phyloP scores from a whole-genome alignment of 352 stramenopile species.

The Pythium grandisporangium region DNA sequence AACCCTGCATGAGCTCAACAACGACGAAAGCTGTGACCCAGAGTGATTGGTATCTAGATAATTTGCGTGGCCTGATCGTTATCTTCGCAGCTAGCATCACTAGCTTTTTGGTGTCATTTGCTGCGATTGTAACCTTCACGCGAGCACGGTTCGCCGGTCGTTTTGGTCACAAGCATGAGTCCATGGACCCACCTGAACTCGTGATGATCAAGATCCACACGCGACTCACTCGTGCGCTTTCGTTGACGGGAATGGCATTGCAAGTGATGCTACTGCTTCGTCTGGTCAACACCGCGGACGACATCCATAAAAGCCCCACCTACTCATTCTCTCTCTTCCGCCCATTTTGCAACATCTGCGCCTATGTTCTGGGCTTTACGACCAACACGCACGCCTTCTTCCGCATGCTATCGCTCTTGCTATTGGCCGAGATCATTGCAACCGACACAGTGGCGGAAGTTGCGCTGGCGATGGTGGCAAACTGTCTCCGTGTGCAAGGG shows the following conservation, averaged over 20 bases:
- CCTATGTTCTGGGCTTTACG: conserved; percentile 52
- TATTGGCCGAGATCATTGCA: conserved; percentile 27
- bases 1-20: too few species aligned
- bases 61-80: conserved; percentile 22
- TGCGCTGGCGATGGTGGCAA: conserved; percentile 40
- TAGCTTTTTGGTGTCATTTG: conserved; percentile 26
- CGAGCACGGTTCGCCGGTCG: conserved; percentile 14
- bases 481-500: conserved; percentile 24
- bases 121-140: conserved; percentile 17
- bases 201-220: conserved; percentile 52
- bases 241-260: conserved; percentile 25
- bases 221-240: conserved; percentile 28
- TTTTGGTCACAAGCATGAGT: conserved; percentile 6
- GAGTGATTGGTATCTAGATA: conserved; percentile 37
- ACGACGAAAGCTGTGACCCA: neutral
- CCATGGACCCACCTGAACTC: conserved; percentile 38
- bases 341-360: conserved; percentile 30
- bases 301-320: conserved; percentile 3
- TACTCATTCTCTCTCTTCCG: conserved; percentile 41
- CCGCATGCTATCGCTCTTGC: conserved; percentile 22
- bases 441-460: conserved; percentile 45
- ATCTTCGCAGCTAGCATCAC: conserved; percentile 24
- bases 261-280: conserved; percentile 24
- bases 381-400: conserved; percentile 63
- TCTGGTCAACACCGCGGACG: conserved; percentile 10